Evolutionary conservation across 2,329 filamentous ascomycete species (phyloP).

Genomic region (Calonectria fujianensis): DNA sequence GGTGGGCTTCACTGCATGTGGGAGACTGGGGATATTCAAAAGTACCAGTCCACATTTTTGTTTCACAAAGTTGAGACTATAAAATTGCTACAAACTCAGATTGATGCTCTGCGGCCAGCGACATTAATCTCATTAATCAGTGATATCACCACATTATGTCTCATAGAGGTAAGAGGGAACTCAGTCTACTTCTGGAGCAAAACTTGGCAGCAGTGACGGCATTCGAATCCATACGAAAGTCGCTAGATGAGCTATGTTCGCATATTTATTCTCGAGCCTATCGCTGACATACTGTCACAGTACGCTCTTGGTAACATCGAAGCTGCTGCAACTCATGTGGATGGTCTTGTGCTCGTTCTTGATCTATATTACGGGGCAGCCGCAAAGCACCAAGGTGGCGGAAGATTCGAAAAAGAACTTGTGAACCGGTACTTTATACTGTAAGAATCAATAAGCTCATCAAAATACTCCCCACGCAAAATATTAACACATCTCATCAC

Average conservation of each 20-base stretch:
- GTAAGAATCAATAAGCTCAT: not conserved
- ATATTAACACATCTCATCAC: not conserved
- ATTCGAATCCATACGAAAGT: not conserved
- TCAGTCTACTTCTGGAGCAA: not conserved
- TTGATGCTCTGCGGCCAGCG: not conserved
- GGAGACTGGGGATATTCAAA: conserved; percentile 9
- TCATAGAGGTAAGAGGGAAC: conserved; percentile 10
- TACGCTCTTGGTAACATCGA: conserved; percentile 10
- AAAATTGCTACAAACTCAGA: conserved; percentile 1
- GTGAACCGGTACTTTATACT: conserved; percentile 15
- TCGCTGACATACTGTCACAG: not conserved
- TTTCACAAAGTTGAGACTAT: conserved; percentile 12
- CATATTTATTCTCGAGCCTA: not conserved
- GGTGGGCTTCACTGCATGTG: conserved; percentile 11
- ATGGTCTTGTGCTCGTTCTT: not conserved
- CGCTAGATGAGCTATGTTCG: not conserved
- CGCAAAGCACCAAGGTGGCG: not conserved
- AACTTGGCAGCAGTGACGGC: no score
- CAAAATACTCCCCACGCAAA: not conserved
- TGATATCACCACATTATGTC: conserved; percentile 10
- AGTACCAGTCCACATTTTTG: conserved; percentile 1
- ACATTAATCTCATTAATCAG: conserved; percentile 6
- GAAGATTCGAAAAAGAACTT: not conserved
- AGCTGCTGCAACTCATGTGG: conserved; percentile 7
- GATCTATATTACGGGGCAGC: conserved; percentile 1